Base-by-base conservation (phyloP, 2,329 filamentous ascomycete genomes). In the Trichoderma atrobrunneum region DNA sequence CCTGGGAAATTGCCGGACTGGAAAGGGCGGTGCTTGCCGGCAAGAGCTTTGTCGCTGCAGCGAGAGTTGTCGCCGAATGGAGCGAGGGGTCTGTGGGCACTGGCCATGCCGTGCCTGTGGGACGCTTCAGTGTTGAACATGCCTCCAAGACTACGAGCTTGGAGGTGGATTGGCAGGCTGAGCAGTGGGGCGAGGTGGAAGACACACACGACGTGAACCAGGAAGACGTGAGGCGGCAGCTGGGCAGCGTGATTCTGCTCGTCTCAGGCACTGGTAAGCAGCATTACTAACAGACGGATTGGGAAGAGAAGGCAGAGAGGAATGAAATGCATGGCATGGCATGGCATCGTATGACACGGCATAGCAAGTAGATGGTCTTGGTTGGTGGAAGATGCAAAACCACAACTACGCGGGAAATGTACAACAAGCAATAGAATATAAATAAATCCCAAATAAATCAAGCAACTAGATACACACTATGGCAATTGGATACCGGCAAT, bases 171-270 rank as follows among this genome's bases (percentile, higher is more conserved):
- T 98, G 94, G 91, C 96, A 99, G 87, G 97, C 91, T 1, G 85
- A 88, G 32, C 91, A 92, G 82, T 98, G 96, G 95, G 96, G 96
- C 10, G 95, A 97, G 85, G 96, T 99, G 1, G 96, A 99, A 81
- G 95, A 99, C 82, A 97, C 95, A 32, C 96, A 99, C 82, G 96
- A 99, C 85, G 96, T 99, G 1, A 92, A 97, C 78, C 93, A 91
- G 81, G 95, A 97, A 82, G 96, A 99, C 81, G 77, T 98, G 75
- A 88, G 90, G 79, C 88, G 95, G 78, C 96, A 98, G 83, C 84
- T 98, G 73, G 96, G 95, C 16, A 97, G 94, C 80, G 93, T 94
- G 12, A 87, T 97, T 18, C 80, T 98, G 78, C 83, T 98, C 64
- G 92, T 98, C 11, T 91, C 89, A 71, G 92, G 92, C 1, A 85